Conservation (phyloP, 2,329 filamentous ascomycete species). For the Huntiella abstrusa region DNA sequence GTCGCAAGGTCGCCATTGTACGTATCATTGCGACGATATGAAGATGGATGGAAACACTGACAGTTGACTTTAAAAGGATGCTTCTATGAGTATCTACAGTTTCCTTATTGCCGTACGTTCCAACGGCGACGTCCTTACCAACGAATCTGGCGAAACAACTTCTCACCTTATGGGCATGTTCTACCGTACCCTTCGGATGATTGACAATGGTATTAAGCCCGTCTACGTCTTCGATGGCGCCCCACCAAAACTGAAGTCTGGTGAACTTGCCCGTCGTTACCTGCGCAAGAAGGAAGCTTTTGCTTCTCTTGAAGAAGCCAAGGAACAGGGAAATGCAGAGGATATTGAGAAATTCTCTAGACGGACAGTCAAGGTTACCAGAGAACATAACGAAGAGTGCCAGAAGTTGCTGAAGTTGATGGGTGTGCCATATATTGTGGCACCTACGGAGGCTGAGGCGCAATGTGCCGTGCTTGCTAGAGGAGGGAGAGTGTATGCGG, state of each 20-base stretch:
- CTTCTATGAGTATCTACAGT: conserved; percentile 97
- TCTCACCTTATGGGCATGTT: conserved; percentile 99
- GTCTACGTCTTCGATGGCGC: conserved; percentile 96
- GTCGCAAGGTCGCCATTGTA: conserved; percentile 93
- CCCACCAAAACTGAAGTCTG: conserved; percentile 91
- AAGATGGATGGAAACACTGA: conserved; percentile 4
- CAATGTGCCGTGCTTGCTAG: conserved; percentile 82
- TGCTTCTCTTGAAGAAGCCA: conserved; percentile 82
- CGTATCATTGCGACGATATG: conserved; percentile 19
- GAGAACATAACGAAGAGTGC: conserved; percentile 91
- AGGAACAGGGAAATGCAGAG: conserved; percentile 87
- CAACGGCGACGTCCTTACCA: conserved; percentile 89
- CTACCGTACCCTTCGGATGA: conserved; percentile 93
- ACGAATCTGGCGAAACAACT: conserved; percentile 86
- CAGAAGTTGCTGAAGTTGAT: conserved; percentile 80
- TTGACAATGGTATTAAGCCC: conserved; percentile 97
- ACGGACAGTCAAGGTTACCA: conserved; percentile 82
- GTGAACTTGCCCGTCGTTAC: conserved; percentile 88
- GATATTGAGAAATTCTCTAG: conserved; percentile 97
- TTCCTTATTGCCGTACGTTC: conserved; percentile 96
- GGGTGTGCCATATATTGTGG: conserved; percentile 89
- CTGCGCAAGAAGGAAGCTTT: conserved; percentile 85
- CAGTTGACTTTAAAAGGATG: conserved; percentile 30
- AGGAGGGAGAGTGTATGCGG: conserved; percentile 89
- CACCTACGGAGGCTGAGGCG: conserved; percentile 90